Percentiles rank a stretch among this genome's conserved stretches.
Conservation (phyloP, 1,139 yeast genomes). For the Suzukiozyma palmioleophila region DNA sequence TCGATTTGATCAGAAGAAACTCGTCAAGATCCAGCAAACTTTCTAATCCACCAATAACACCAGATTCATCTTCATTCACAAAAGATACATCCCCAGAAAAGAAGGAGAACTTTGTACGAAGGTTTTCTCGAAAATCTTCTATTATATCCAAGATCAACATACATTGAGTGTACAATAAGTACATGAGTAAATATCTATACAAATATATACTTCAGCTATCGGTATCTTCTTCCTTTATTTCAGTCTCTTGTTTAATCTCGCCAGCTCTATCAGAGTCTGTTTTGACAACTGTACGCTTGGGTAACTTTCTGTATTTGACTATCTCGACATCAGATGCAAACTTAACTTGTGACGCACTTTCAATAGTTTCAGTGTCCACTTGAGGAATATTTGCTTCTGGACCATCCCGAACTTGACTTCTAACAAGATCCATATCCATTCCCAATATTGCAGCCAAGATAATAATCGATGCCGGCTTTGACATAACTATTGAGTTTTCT, state of each 20-base stretch:
- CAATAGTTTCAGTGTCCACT: slow-evolving; percentile 63
- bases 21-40: slow-evolving; percentile 9
- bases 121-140: slow-evolving; percentile 32
- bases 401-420: slow-evolving; percentile 54
- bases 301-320: slow-evolving; percentile 36
- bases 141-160: slow-evolving; percentile 16
- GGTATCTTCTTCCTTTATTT: background rate
- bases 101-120: slow-evolving; percentile 24
- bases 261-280: slow-evolving; percentile 8
- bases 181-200: background rate
- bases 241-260: slow-evolving; percentile 8
- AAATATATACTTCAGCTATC: background rate
- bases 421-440: slow-evolving; percentile 36
- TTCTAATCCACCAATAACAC: slow-evolving; percentile 11
- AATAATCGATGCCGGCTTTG: slow-evolving; percentile 82
- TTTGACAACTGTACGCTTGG: background rate
- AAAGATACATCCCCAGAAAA: slow-evolving; percentile 11
- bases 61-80: slow-evolving; percentile 12
- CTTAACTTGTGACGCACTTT: slow-evolving; percentile 45
- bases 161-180: background rate
- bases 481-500: slow-evolving; percentile 76
- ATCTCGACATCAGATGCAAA: slow-evolving; percentile 58
- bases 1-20: background rate
- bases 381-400: slow-evolving; percentile 81
- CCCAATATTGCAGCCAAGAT: slow-evolving; percentile 56